These are phyloP conservation scores for Phaffia rhodozyma DNA, from an alignment of 1,284 basidiomycete genomes.

Conservation along the genomic window DNA sequence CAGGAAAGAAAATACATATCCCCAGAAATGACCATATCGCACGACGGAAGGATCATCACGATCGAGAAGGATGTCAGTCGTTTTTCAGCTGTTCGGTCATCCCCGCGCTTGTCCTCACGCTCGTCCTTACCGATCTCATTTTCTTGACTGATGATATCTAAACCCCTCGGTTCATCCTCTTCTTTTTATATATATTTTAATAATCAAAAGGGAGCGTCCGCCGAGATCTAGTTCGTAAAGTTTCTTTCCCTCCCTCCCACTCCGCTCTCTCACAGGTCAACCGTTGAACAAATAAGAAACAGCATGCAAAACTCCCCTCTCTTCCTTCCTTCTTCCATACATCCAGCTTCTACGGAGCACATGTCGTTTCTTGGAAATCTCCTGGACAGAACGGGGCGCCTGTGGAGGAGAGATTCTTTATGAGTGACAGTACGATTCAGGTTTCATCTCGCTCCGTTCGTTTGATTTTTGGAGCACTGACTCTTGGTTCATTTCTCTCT, in stretches of 20 bases:
- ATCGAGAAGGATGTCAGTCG: constrained; percentile 2
- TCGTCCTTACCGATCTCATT: too few species aligned
- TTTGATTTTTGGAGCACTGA: neutral
- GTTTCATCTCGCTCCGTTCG: too few species aligned
- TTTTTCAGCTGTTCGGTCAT: too few species aligned
- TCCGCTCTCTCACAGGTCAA: too few species aligned
- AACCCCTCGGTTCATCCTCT: neutral
- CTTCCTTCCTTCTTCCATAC: neutral
- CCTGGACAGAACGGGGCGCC: neutral
- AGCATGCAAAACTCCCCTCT: neutral
- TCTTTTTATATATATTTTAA: too few species aligned
- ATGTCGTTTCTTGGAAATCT: constrained; percentile 11
- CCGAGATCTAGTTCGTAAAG: constrained; percentile 13
- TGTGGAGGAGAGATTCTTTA: constrained; percentile 10
- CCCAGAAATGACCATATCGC: constrained; percentile 5
- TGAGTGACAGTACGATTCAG: constrained; percentile 7
- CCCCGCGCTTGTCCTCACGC: too few species aligned
- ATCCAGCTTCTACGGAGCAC: constrained; percentile 10
- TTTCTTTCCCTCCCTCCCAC: neutral
- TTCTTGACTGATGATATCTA: too few species aligned
- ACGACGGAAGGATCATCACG: neutral
- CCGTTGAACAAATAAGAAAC: too few species aligned
- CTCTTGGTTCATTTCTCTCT: neutral
- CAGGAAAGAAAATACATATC: too few species aligned
- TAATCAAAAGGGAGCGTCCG: neutral